These are phyloP conservation scores for Calocera cornea DNA, from an alignment of 768 basidiomycete genomes.

Conservation along the genomic window DNA sequence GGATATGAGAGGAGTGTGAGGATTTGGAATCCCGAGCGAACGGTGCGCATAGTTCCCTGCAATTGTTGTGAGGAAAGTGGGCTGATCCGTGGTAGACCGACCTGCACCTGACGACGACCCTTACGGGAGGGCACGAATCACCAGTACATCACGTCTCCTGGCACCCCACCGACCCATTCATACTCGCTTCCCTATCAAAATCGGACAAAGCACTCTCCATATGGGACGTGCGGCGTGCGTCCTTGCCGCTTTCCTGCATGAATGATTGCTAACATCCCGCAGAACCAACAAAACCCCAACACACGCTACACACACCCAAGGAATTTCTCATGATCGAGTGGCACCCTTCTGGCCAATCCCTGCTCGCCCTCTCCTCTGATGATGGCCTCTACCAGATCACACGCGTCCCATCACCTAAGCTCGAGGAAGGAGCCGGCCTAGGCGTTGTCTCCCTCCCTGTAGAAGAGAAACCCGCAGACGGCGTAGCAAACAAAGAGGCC, in stretches of 20 bases:
- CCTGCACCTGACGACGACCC: constrained; percentile 46
- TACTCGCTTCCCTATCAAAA: constrained; percentile 68
- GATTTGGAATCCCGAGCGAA: constrained; percentile 68
- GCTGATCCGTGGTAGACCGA: constrained; percentile 44
- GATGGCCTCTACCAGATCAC: not conserved
- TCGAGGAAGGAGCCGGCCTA: not conserved
- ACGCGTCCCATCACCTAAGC: not conserved
- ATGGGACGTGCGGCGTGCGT: constrained; percentile 73
- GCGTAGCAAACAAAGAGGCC: not conserved
- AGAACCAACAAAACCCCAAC: constrained; percentile 6
- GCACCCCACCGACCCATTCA: constrained; percentile 74
- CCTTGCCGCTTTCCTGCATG: not conserved
- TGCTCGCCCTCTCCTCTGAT: not conserved
- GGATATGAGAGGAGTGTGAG: constrained; percentile 67
- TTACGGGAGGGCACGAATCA: constrained; percentile 58
- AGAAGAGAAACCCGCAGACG: too few relatives aligned
- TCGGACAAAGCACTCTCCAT: constrained; percentile 63
- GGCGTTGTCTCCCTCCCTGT: not conserved
- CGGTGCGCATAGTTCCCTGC: constrained; percentile 37
- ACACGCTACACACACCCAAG: not conserved
- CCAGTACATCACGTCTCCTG: constrained; percentile 74
- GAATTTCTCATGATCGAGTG: not conserved
- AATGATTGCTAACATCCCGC: too few relatives aligned
- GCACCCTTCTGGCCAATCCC: not conserved
- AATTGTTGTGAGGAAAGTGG: too few relatives aligned